Evolutionary conservation across 2,329 filamentous ascomycete species (phyloP).

Genomic region (Ceratocystis alfenasii): DNA sequence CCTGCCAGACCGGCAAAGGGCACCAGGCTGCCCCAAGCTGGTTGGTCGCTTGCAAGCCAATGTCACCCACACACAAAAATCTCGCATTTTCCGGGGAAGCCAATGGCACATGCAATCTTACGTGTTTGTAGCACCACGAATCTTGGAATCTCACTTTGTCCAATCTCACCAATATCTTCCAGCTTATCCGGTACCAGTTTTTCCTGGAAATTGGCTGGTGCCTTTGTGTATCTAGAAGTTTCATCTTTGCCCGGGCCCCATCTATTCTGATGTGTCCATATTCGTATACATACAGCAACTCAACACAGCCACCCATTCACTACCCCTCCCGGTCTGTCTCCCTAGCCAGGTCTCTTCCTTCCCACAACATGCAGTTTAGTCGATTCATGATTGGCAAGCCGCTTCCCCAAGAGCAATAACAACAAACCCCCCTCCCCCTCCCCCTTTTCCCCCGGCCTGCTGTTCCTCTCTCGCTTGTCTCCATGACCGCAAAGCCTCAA

Average conservation of each 20-base stretch:
- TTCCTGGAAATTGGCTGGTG: background rate
- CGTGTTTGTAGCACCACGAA: background rate
- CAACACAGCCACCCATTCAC: background rate
- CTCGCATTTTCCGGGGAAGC: slow-evolving; percentile 4
- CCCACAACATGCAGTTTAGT: background rate
- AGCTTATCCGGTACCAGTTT: background rate
- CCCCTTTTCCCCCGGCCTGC: background rate
- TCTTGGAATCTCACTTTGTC: background rate
- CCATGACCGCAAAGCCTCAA: background rate
- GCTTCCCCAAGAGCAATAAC: background rate
- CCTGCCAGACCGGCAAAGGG: background rate
- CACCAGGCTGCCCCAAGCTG: background rate
- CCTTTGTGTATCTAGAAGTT: background rate
- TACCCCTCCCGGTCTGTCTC: background rate
- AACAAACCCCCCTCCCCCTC: background rate
- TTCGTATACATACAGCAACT: background rate
- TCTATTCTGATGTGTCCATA: background rate
- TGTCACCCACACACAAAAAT: background rate
- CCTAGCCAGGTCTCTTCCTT: background rate
- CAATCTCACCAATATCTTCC: background rate
- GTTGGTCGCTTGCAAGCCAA: background rate
- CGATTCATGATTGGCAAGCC: background rate
- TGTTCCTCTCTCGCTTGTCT: background rate
- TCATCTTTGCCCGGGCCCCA: background rate
- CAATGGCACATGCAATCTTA: background rate